Conservation (phyloP, 129 eudicot species). For the Pulicaria dysenterica region DNA sequence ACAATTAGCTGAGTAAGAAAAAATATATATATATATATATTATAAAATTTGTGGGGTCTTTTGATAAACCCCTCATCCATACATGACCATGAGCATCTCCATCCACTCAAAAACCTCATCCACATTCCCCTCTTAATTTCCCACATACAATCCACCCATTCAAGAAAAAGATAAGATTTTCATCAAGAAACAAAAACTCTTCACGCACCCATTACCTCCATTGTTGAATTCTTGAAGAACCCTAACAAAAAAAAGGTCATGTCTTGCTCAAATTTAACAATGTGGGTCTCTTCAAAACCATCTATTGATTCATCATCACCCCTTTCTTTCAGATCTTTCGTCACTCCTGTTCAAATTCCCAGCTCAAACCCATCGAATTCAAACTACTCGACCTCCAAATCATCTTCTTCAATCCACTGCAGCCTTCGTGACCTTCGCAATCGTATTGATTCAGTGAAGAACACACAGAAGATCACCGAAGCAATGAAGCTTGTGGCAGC, state of each 20-base stretch:
- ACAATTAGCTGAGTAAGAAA: constrained; percentile 8
- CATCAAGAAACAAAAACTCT: constrained; percentile 35
- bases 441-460: constrained; percentile 55
- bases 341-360: constrained; percentile 34
- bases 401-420: constrained; percentile 41
- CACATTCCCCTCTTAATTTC: constrained; percentile 22
- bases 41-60: constrained; percentile 22
- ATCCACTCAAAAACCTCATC: constrained; percentile 48
- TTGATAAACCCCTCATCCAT: constrained; percentile 38
- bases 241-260: constrained; percentile 18
- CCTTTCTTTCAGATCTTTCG: constrained; percentile 34
- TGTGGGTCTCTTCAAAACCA: constrained; percentile 48
- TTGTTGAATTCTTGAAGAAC: constrained; percentile 35
- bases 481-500: constrained; percentile 81
- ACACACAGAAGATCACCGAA: constrained; percentile 66
- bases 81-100: constrained; percentile 34
- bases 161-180: constrained; percentile 44
- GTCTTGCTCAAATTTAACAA: constrained; percentile 46
- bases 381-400: constrained; percentile 21
- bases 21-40: neutral
- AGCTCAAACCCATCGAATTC: constrained; percentile 28
- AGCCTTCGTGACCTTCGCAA: constrained; percentile 47
- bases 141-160: constrained; percentile 34
- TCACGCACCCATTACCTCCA: constrained; percentile 28
- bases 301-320: constrained; percentile 41